phyloP scores from a whole-genome alignment of 2,329 filamentous ascomycete species.

The Penicillium sp. region DNA sequence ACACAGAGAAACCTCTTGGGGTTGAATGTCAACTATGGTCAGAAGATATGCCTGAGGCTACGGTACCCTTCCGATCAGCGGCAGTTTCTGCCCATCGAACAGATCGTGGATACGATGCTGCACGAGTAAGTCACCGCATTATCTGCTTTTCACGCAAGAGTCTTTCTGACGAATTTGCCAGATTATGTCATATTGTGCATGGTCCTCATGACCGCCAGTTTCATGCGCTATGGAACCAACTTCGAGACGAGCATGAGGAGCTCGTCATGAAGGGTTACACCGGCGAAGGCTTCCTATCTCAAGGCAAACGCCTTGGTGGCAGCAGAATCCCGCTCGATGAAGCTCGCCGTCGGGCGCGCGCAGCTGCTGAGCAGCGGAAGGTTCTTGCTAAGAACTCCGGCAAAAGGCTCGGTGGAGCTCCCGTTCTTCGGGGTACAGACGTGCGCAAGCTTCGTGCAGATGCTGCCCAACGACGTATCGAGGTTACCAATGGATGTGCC shows the following conservation, averaged over 20 bases:
- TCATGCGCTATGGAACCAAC: constrained; percentile 83
- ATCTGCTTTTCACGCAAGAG: not conserved
- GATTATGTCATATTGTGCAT: constrained; percentile 79
- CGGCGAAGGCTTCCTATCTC: constrained; percentile 81
- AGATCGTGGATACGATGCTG: constrained; percentile 86
- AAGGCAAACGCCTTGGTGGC: constrained; percentile 75
- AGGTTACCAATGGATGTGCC: constrained; percentile 73
- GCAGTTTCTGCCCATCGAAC: constrained; percentile 79
- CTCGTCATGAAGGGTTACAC: constrained; percentile 82
- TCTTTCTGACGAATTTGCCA: constrained; percentile 29
- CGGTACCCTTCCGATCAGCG: constrained; percentile 73
- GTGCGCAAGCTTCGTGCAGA: constrained; percentile 73
- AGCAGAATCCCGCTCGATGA: constrained; percentile 68
- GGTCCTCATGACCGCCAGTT: constrained; percentile 84
- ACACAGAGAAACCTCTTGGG: constrained; percentile 73
- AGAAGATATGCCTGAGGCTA: constrained; percentile 80
- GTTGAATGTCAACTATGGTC: constrained; percentile 76
- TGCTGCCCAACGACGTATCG: constrained; percentile 70
- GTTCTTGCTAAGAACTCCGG: constrained; percentile 65
- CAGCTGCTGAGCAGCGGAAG: constrained; percentile 72
- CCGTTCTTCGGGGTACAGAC: constrained; percentile 62
- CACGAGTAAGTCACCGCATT: constrained; percentile 64
- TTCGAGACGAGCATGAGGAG: constrained; percentile 81
- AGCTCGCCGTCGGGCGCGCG: constrained; percentile 72
- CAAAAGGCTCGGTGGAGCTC: constrained; percentile 70